These are phyloP conservation scores for Hippophae gyantsensis DNA, from an alignment of 306 rosid genomes.

Conservation along the genomic window DNA sequence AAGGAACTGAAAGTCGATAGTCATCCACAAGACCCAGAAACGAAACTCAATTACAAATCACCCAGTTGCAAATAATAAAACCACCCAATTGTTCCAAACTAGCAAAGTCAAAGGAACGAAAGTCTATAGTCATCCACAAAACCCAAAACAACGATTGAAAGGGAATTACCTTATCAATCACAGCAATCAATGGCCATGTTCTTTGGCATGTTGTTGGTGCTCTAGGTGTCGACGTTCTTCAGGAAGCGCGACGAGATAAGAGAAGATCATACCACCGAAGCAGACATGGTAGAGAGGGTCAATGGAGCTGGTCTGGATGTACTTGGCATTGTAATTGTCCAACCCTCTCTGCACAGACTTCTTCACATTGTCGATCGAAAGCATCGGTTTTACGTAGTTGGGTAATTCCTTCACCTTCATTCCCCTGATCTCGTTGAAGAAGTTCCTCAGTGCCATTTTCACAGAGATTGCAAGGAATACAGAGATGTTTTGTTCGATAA, in stretches of 20 bases:
- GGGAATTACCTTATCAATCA: conserved; percentile 11
- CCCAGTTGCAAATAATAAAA: too few relatives aligned
- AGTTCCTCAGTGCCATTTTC: conserved; percentile 55
- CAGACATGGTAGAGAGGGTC: conserved; percentile 54
- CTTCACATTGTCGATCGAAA: conserved; percentile 42
- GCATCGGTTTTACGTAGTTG: conserved; percentile 47
- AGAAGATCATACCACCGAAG: conserved; percentile 69
- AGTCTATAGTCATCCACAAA: neutral
- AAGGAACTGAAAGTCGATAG: too few relatives aligned
- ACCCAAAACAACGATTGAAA: neutral
- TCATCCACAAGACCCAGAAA: too few relatives aligned
- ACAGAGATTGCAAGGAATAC: neutral
- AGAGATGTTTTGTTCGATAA: neutral
- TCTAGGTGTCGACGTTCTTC: conserved; percentile 75
- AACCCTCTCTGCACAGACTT: conserved; percentile 30
- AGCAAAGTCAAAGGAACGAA: neutral
- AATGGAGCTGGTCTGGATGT: conserved; percentile 56
- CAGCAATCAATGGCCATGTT: conserved; percentile 42
- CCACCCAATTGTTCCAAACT: too few relatives aligned
- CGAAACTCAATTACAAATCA: too few relatives aligned
- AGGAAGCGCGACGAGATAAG: conserved; percentile 68
- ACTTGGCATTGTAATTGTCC: conserved; percentile 66
- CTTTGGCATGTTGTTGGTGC: conserved; percentile 56
- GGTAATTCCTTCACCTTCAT: conserved; percentile 58
- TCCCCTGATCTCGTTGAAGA: conserved; percentile 64